These are phyloP conservation scores for Hypoxylon sp. DNA, from an alignment of 2,329 filamentous ascomycete species.

Conservation along the genomic window DNA sequence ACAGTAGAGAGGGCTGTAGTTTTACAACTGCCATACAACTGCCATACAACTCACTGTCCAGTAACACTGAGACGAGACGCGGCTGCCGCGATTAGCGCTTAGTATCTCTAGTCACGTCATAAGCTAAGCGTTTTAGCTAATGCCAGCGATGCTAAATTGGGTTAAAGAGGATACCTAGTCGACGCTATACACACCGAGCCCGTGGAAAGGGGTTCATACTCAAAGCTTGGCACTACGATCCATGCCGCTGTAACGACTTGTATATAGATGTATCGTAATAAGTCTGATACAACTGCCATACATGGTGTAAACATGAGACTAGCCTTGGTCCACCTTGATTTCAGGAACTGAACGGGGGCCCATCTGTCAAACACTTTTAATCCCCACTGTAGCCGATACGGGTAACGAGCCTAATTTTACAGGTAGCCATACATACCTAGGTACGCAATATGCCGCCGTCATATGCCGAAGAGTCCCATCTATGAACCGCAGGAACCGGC, in stretches of 20 bases:
- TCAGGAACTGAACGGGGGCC: not conserved
- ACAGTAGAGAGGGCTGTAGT: not conserved
- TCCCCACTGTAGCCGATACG: too few species aligned
- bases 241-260: not conserved
- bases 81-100: slow-evolving; percentile 5
- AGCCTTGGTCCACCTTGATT: not conserved
- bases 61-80: not conserved
- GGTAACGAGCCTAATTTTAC: too few species aligned
- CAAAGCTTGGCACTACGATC: not conserved
- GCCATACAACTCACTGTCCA: not conserved
- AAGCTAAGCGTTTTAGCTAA: slow-evolving; percentile 4
- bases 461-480: too few species aligned
- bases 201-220: not conserved
- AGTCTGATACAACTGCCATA: not conserved
- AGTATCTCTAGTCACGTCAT: not conserved
- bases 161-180: not conserved
- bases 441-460: too few species aligned
- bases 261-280: not conserved
- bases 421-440: too few species aligned
- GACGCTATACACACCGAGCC: slow-evolving; percentile 1
- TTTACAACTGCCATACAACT: not conserved
- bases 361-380: not conserved
- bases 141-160: not conserved
- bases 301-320: not conserved
- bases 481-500: too few species aligned